A percentile compares a stretch with the other conserved stretches of the same genome.
Conservation (phyloP, 306 rosid species). For the Cicer pinnatifidum region DNA sequence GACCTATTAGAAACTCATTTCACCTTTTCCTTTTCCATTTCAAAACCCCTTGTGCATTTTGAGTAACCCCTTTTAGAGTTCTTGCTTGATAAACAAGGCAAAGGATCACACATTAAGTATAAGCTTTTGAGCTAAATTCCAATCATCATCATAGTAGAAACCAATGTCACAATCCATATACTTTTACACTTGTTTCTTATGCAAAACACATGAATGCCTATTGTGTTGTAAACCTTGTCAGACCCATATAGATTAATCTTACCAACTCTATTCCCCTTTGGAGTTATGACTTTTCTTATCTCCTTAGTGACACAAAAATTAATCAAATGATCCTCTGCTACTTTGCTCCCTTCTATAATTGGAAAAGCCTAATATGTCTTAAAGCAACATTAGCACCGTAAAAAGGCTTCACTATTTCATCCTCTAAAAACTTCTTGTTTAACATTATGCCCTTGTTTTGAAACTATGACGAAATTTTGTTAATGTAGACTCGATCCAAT, state of each 20-base stretch:
- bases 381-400: constrained; percentile 71
- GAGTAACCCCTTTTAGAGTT: constrained; percentile 72
- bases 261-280: constrained; percentile 70
- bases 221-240: constrained; percentile 71
- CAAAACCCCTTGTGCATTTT: constrained; percentile 81
- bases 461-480: no score
- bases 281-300: constrained; percentile 82
- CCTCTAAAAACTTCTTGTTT: constrained; percentile 60
- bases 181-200: constrained; percentile 67
- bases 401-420: constrained; percentile 77
- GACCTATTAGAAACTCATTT: constrained; percentile 75
- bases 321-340: constrained; percentile 77
- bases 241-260: constrained; percentile 65
- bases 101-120: constrained; percentile 91
- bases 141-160: constrained; percentile 91
- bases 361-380: constrained; percentile 73
- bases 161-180: constrained; percentile 94
- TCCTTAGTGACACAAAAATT: constrained; percentile 74
- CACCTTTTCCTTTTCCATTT: constrained; percentile 85
- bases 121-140: constrained; percentile 83
- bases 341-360: constrained; percentile 43
- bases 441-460: constrained; percentile 48
- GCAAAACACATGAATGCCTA: constrained; percentile 79
- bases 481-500: no score
- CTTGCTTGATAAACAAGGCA: constrained; percentile 82